These are phyloP conservation scores for Hygrophila difformis DNA, from an alignment of 257 asterid genomes.

Conservation along the genomic window DNA sequence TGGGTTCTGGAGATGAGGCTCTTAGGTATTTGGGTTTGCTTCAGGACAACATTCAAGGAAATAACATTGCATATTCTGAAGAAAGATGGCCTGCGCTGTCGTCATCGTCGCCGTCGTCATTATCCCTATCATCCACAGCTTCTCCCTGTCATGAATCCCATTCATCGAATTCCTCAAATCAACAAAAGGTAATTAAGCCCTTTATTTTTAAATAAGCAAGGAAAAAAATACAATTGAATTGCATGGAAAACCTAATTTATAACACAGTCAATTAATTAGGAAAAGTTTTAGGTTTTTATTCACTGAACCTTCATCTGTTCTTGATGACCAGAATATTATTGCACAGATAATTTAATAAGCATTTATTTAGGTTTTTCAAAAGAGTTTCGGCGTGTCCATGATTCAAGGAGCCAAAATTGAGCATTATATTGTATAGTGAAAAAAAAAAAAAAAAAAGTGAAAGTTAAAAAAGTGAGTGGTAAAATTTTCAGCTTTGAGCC, in stretches of 20 bases:
- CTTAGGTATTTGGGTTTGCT: constrained; percentile 44
- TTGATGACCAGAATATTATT: no score
- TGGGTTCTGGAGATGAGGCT: constrained; percentile 64
- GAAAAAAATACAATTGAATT: no score
- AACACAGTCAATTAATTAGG: no score
- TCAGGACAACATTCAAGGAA: constrained; percentile 15
- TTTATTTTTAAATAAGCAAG: no score
- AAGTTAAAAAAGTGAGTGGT: constrained; percentile 11
- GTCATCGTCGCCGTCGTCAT: constrained; percentile 11
- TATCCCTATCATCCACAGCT: constrained; percentile 18
- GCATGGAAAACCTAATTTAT: no score
- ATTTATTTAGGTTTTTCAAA: no score
- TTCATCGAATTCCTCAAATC: constrained; percentile 21
- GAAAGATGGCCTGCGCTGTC: not conserved
- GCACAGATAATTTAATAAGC: no score
- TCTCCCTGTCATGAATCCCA: no score
- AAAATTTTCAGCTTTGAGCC: constrained; percentile 12
- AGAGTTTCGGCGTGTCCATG: constrained; percentile 17
- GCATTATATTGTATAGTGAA: constrained; percentile 11
- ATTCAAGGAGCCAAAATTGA: constrained; percentile 20
- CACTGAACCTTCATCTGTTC: no score
- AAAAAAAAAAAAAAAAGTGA: constrained; percentile 21
- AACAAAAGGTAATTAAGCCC: constrained; percentile 27
- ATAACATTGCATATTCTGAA: constrained; percentile 15
- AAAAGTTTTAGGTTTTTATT: no score